Percentiles rank a stretch among this genome's conserved stretches.
Conservation (phyloP, 1,139 yeast species). For the Magnusiomyces fungicola region DNA sequence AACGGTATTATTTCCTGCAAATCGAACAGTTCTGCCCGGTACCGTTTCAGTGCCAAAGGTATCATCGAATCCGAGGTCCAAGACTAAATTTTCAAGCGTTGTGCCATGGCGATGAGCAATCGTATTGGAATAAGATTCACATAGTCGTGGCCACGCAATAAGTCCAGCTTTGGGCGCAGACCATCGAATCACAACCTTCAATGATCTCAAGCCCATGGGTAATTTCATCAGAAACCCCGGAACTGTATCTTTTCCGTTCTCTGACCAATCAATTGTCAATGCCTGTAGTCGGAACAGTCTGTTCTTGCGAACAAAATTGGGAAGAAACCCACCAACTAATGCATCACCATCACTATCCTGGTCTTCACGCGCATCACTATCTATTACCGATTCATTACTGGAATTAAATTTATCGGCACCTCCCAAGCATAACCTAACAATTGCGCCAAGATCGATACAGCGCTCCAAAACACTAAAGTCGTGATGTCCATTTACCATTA, state of each 20-base stretch:
- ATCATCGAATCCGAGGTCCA: slow-evolving; percentile 6
- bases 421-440: slow-evolving; percentile 15
- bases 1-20: no score
- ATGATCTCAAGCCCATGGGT: slow-evolving; percentile 9
- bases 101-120: slow-evolving; percentile 12
- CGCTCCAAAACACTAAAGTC: slow-evolving; percentile 13
- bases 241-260: slow-evolving; percentile 12
- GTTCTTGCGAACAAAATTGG: slow-evolving; percentile 4
- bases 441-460: slow-evolving; percentile 13
- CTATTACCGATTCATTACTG: not conserved
- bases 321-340: slow-evolving; percentile 11
- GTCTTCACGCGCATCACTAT: slow-evolving; percentile 2
- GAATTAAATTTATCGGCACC: slow-evolving; percentile 15
- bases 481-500: slow-evolving; percentile 15
- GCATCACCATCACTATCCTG: not conserved
- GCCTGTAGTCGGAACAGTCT: slow-evolving; percentile 5
- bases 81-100: slow-evolving; percentile 14
- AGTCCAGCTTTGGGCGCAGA: slow-evolving; percentile 3
- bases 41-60: slow-evolving; percentile 3
- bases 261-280: slow-evolving; percentile 16
- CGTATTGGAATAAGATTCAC: slow-evolving; percentile 9
- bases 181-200: slow-evolving; percentile 15
- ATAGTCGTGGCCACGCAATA: slow-evolving; percentile 11
- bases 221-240: slow-evolving; percentile 12
- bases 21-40: not conserved